Base-by-base conservation (phyloP, 805 yeast genomes). In the Candida railenensis region DNA sequence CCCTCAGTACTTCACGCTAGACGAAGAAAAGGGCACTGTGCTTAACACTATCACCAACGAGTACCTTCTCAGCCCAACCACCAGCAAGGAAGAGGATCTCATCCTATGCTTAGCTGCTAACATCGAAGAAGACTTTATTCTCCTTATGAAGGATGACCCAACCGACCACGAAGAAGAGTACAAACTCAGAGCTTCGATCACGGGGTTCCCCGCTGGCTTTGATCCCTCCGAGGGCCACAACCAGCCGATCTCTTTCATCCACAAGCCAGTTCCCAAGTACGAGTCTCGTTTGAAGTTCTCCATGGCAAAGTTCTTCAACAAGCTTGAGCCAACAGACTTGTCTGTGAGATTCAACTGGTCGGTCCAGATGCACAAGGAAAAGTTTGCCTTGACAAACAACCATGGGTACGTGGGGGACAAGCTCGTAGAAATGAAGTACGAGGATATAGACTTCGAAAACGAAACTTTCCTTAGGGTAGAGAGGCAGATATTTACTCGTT, bases 131-230 rank as follows among this genome's bases (percentile, higher is more conserved):
- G 91, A 87, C 56, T 72, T 82, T 45, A 56, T 86, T 37, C 61
- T 87, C 4, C 53, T 86, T 53, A 56, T 77, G 4, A 74, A 73
- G 45, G 73, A 70, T 25, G 50, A 67, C 33, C 71, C 71, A 0
- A 33, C 41, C 2, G 63, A 65, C 21, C 62, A 61, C 32, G 73
- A 74, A 15, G 80, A 78, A 46, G 90, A 84, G 54, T 86, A 84
- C 57, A 67, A 75, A 22, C 59, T 83, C 37, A 69, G 83, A 44
- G 82, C 81, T 0, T 80, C 82, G 5, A 66, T 77, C 3, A 75
- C 82, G 20, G 81, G 82, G 5, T 84, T 83, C 53, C 89, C 92
- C 1, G 80, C 85, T 1, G 92, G 92, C 1, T 87, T 87, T 62
- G 81, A 81, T 56, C 91, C 92, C 3, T 62, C 72, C 3, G 64